Evolutionary conservation across 768 basidiomycete genomes (phyloP).

Genomic region (Cyclocybe cylindracea): DNA sequence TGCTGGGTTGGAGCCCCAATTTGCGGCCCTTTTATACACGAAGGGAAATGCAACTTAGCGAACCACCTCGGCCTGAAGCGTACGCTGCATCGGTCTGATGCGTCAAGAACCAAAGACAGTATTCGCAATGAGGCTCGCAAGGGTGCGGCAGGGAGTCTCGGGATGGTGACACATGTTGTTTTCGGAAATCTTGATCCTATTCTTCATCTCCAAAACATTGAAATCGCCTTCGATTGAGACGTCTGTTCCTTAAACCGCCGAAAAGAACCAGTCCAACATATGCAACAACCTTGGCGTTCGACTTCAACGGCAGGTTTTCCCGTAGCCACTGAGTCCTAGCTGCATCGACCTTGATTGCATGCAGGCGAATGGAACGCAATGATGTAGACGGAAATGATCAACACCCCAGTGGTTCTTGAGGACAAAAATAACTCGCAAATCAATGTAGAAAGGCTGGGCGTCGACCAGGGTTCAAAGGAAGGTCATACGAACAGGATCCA

Average conservation of each 20-base stretch:
- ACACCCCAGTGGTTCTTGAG: background rate
- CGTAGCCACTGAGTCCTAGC: background rate
- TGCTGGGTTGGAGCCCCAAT: background rate
- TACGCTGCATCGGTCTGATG: too few species aligned
- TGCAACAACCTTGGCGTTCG: background rate
- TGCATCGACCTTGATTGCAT: background rate
- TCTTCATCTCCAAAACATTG: background rate
- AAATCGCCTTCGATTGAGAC: background rate
- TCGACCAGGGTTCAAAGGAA: background rate
- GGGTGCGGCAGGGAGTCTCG: constrained; percentile 1
- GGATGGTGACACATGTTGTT: background rate
- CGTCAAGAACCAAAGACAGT: background rate
- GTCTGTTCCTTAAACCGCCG: constrained; percentile 14
- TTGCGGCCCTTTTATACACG: background rate
- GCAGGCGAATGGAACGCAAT: background rate
- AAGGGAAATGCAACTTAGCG: constrained; percentile 2
- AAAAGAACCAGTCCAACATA: background rate
- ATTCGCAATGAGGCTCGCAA: constrained; percentile 4
- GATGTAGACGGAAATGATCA: background rate
- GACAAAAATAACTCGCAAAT: constrained; percentile 1
- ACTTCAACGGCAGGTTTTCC: background rate
- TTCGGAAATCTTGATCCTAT: constrained; percentile 9
- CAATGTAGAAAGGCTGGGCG: background rate
- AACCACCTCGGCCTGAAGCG: background rate
- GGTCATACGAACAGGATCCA: constrained; percentile 10